phyloP scores from a whole-genome alignment of 148 eudicot genomes.

The Nyssa sinensis region DNA sequence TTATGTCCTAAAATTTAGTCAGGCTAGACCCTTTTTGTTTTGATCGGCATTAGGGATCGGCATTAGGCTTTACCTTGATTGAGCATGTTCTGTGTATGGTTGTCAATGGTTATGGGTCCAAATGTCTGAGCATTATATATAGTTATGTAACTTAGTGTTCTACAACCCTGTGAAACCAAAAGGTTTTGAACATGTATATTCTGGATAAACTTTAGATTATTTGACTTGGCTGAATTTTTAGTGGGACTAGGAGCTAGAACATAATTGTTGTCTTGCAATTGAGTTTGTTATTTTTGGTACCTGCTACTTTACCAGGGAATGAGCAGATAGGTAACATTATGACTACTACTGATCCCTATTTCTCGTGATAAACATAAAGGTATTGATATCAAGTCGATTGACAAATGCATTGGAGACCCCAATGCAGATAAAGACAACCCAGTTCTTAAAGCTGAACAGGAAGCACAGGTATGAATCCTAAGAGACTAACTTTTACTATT shows the following conservation, averaged over 20 bases:
- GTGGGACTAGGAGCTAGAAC: no score
- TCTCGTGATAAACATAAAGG: slow-evolving; percentile 40
- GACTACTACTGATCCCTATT: not conserved
- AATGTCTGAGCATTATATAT: not conserved
- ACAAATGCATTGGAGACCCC: slow-evolving; percentile 68
- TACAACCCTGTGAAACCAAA: not conserved
- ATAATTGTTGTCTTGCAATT: no score
- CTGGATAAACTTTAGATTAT: not conserved
- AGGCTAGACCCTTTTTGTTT: no score
- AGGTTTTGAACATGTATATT: not conserved
- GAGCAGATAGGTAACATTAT: not conserved
- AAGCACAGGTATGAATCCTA: slow-evolving; percentile 52
- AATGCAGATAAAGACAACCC: slow-evolving; percentile 61
- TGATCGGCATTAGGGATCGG: no score
- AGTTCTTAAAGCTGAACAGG: slow-evolving; percentile 71
- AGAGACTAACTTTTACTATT: not conserved
- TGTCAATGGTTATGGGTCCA: not conserved
- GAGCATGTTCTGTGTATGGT: not conserved
- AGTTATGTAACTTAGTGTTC: not conserved
- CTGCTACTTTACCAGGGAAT: not conserved
- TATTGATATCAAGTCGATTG: slow-evolving; percentile 54
- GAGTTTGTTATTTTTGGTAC: not conserved
- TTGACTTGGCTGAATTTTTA: not conserved
- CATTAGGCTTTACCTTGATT: no score
- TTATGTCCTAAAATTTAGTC: no score